These are phyloP conservation scores for Pinus albicaulis DNA, from an alignment of 75 land plant genomes.

Conservation along the genomic window DNA sequence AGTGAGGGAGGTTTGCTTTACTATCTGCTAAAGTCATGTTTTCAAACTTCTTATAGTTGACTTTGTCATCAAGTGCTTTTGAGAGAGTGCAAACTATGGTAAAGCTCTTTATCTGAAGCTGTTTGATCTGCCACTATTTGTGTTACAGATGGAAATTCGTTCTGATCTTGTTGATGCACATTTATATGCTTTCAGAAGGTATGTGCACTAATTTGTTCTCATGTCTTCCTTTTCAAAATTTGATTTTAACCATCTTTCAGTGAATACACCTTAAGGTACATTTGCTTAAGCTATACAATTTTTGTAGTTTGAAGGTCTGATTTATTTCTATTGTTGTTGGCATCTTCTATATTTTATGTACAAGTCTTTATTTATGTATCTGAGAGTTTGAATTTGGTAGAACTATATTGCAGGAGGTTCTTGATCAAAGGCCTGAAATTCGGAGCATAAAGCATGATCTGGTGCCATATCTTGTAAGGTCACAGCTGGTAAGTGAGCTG, in stretches of 20 bases:
- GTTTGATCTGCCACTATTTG: neutral
- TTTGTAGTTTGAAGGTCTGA: neutral
- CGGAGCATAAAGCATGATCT: constrained; percentile 88
- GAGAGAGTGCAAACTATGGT: neutral
- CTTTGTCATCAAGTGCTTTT: neutral
- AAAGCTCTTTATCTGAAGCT: neutral
- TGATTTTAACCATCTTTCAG: neutral
- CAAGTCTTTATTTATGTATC: constrained; percentile 1
- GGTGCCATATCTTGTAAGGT: constrained; percentile 88
- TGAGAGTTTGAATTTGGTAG: constrained; percentile 31
- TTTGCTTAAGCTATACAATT: neutral
- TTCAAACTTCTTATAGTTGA: neutral
- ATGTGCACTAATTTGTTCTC: constrained; percentile 1
- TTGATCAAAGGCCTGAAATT: constrained; percentile 64
- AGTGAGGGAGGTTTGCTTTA: neutral
- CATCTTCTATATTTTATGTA: neutral
- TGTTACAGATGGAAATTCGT: constrained; percentile 76
- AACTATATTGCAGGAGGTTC: constrained; percentile 63
- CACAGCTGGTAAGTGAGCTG: constrained; percentile 69
- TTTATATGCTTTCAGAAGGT: constrained; percentile 96
- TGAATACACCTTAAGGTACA: neutral
- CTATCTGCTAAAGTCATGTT: neutral
- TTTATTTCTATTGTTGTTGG: neutral
- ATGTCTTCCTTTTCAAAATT: neutral
- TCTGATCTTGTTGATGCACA: constrained; percentile 98